A percentile compares a stretch with the other conserved stretches of the same genome.
phyloP scores from a whole-genome alignment of 2,329 filamentous ascomycete species.

The Cercospora sp. region DNA sequence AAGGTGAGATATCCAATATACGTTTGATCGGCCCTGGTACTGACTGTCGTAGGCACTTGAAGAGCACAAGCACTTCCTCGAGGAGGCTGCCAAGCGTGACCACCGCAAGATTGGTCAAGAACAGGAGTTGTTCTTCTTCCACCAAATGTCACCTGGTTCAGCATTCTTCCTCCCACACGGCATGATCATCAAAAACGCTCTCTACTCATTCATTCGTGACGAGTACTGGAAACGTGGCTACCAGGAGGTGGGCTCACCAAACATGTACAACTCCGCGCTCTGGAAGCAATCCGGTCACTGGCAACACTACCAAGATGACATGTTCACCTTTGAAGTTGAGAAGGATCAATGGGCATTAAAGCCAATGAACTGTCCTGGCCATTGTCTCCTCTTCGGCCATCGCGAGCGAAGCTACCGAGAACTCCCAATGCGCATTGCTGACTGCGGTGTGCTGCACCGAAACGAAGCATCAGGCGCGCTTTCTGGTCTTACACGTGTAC shows the following conservation, averaged over 20 bases:
- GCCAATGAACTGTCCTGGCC: slow-evolving; percentile 98
- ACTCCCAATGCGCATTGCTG: slow-evolving; percentile 86
- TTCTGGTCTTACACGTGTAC: slow-evolving; percentile 84
- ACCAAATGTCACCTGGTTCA: slow-evolving; percentile 88
- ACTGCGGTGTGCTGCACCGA: slow-evolving; percentile 92
- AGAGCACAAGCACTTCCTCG: slow-evolving; percentile 90
- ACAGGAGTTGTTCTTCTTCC: slow-evolving; percentile 97
- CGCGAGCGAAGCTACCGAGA: slow-evolving; percentile 84
- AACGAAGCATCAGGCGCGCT: slow-evolving; percentile 94
- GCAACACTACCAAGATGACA: slow-evolving; percentile 91
- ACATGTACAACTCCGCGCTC: slow-evolving; percentile 89
- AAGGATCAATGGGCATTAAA: slow-evolving; percentile 85
- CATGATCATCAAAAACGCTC: slow-evolving; percentile 86
- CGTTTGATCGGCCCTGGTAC: background rate
- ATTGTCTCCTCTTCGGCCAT: slow-evolving; percentile 84
- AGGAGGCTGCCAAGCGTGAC: slow-evolving; percentile 96
- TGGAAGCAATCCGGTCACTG: slow-evolving; percentile 97
- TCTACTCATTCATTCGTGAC: slow-evolving; percentile 75
- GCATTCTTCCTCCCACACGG: slow-evolving; percentile 80
- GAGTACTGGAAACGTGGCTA: slow-evolving; percentile 95
- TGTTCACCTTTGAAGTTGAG: slow-evolving; percentile 83
- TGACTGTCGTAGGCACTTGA: slow-evolving; percentile 53
- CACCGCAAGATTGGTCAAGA: slow-evolving; percentile 92
- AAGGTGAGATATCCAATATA: slow-evolving; percentile 58
- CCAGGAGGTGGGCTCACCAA: slow-evolving; percentile 91